phyloP scores from a whole-genome alignment of 345 rosid species.

The Durio zibethinus region DNA sequence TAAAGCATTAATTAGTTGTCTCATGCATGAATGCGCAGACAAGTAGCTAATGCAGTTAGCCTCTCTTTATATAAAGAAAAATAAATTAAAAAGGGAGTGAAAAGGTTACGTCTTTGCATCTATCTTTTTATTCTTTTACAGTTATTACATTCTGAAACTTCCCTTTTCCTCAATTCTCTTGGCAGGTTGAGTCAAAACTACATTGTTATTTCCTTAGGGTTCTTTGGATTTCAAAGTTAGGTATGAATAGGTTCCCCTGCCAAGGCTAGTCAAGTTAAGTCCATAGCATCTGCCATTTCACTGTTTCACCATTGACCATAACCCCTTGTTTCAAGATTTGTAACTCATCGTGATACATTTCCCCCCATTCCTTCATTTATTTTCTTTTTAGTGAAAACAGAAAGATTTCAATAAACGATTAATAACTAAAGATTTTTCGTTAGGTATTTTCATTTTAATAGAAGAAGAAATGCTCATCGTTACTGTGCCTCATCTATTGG shows the following conservation, averaged over 20 bases:
- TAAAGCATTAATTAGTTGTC: neutral
- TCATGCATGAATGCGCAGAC: neutral
- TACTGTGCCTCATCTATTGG: too few species aligned
- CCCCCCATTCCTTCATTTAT: neutral
- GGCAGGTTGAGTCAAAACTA: neutral
- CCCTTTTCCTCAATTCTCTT: neutral
- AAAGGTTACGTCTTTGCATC: neutral
- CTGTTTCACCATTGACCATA: neutral
- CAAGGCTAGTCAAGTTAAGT: neutral
- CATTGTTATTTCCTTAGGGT: neutral
- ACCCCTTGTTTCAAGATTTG: neutral
- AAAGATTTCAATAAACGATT: neutral
- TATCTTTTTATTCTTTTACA: neutral
- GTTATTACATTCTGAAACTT: neutral
- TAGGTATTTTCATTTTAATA: neutral
- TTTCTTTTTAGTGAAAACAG: neutral
- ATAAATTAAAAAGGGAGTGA: neutral
- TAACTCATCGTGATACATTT: neutral
- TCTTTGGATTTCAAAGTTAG: constrained; percentile 1
- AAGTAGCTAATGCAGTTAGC: constrained; percentile 6
- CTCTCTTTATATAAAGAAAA: neutral
- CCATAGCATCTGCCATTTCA: neutral
- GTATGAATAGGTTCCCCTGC: neutral
- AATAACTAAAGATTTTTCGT: neutral
- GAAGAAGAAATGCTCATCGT: too few species aligned